These are phyloP conservation scores for Ogataea nakhonphanomensis DNA, from an alignment of 805 yeast genomes.

Conservation along the genomic window DNA sequence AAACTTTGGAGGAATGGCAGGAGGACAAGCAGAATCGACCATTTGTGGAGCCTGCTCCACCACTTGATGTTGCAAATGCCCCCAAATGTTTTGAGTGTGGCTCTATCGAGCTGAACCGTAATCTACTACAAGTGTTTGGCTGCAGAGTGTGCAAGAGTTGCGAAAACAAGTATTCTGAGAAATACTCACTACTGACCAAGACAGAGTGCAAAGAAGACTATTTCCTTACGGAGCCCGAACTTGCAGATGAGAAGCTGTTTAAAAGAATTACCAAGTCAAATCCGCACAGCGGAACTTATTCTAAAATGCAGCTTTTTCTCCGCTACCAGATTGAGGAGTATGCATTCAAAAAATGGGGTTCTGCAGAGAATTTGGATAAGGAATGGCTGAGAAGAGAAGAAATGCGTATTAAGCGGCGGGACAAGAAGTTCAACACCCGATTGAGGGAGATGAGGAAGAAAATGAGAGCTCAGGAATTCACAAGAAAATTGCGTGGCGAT, in stretches of 20 bases:
- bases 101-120: constrained; percentile 75
- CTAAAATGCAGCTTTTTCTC: constrained; percentile 88
- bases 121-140: constrained; percentile 63
- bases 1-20: constrained; percentile 54
- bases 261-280: constrained; percentile 85
- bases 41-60: constrained; percentile 61
- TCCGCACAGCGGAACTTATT: constrained; percentile 86
- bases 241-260: constrained; percentile 63
- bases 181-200: constrained; percentile 86
- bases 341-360: constrained; percentile 94
- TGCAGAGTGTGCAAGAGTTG: constrained; percentile 80
- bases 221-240: constrained; percentile 88
- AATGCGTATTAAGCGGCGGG: constrained; percentile 66
- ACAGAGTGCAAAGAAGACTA: constrained; percentile 95
- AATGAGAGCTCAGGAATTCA: constrained; percentile 88
- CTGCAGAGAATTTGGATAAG: constrained; percentile 80
- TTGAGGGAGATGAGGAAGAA: constrained; percentile 84
- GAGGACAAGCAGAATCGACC: constrained; percentile 42
- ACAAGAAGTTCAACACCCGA: constrained; percentile 72
- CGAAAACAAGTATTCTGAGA: constrained; percentile 70
- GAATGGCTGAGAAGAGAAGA: constrained; percentile 88
- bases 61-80: constrained; percentile 65
- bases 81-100: constrained; percentile 84
- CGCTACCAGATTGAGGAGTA: constrained; percentile 90
- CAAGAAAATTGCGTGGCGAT: constrained; percentile 62